phyloP scores from a whole-genome alignment of 805 yeast species.

The Yarrowia alimentaria region DNA sequence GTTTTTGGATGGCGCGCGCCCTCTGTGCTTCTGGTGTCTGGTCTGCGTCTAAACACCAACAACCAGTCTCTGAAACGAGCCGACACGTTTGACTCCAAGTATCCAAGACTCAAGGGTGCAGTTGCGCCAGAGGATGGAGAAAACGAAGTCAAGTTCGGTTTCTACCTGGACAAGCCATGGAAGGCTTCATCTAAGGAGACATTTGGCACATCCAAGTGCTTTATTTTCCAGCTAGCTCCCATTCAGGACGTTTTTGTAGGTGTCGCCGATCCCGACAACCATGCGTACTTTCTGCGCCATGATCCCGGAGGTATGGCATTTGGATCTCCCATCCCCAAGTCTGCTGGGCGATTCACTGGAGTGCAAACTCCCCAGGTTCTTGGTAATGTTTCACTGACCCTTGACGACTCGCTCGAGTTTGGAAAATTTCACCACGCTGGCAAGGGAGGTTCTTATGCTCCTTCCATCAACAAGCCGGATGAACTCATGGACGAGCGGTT shows the following conservation, averaged over 20 bases:
- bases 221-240: slow-evolving; percentile 69
- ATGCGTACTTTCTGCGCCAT: slow-evolving; percentile 57
- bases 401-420: slow-evolving; percentile 76
- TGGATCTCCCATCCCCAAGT: slow-evolving; percentile 50
- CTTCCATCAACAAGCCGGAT: slow-evolving; percentile 29
- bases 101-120: slow-evolving; percentile 29
- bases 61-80: slow-evolving; percentile 12
- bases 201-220: slow-evolving; percentile 62
- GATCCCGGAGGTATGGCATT: slow-evolving; percentile 80
- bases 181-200: slow-evolving; percentile 62
- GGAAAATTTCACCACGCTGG: slow-evolving; percentile 74
- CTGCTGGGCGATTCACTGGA: background rate
- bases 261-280: slow-evolving; percentile 41
- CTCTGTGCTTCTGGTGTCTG: slow-evolving; percentile 66
- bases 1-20: slow-evolving; percentile 92
- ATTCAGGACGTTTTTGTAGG: slow-evolving; percentile 52
- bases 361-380: slow-evolving; percentile 42
- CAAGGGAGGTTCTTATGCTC: slow-evolving; percentile 49
- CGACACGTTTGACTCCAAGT: slow-evolving; percentile 23
- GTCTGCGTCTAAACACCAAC: slow-evolving; percentile 42
- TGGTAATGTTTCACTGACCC: slow-evolving; percentile 75
- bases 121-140: slow-evolving; percentile 15
- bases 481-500: slow-evolving; percentile 58
- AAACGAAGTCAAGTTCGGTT: slow-evolving; percentile 55
- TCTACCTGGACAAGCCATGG: slow-evolving; percentile 74